Percentiles rank a stretch among this genome's conserved stretches.
These are phyloP conservation scores for Ceraceosorus bombacis DNA, from an alignment of 1,284 basidiomycete genomes.

Conservation along the genomic window DNA sequence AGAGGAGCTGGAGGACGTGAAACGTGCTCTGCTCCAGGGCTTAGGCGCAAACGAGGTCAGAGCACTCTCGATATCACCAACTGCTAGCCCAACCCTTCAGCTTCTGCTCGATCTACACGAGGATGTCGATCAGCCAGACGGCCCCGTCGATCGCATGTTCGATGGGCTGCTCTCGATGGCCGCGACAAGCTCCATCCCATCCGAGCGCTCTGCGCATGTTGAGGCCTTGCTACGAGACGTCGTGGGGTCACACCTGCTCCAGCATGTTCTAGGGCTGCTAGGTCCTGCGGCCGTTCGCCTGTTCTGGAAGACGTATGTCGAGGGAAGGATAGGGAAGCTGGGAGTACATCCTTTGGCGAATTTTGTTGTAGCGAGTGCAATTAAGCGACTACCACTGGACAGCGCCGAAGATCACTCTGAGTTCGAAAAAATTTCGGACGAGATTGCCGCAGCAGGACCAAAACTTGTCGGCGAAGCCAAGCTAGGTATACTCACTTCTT, in stretches of 20 bases:
- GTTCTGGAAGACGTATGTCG: constrained; percentile 37
- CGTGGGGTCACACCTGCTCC: constrained; percentile 39
- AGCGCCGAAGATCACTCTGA: constrained; percentile 3
- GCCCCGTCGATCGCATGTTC: constrained; percentile 26
- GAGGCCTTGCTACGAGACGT: constrained; percentile 41
- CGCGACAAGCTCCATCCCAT: background rate
- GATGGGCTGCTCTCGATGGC: constrained; percentile 22
- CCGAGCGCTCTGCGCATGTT: constrained; percentile 18
- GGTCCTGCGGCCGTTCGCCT: constrained; percentile 14
- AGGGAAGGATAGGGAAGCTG: constrained; percentile 30
- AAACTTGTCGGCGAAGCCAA: constrained; percentile 18
- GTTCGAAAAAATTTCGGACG: constrained; percentile 8
- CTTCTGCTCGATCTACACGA: constrained; percentile 28
- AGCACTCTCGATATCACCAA: background rate
- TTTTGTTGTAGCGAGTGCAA: constrained; percentile 31
- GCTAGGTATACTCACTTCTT: constrained; percentile 8
- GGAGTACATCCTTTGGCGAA: constrained; percentile 43
- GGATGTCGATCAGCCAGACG: background rate
- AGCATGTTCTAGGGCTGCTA: constrained; percentile 19
- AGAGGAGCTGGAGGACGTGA: too few species aligned
- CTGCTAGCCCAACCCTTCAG: constrained; percentile 35
- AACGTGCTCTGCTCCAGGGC: constrained; percentile 3
- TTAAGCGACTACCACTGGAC: constrained; percentile 15
- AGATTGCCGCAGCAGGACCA: constrained; percentile 9
- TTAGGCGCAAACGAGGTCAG: background rate